Percentiles rank a stretch among this genome's conserved stretches.
Conservation (phyloP, 768 basidiomycete genomes). For the Heimioporus sp. region DNA sequence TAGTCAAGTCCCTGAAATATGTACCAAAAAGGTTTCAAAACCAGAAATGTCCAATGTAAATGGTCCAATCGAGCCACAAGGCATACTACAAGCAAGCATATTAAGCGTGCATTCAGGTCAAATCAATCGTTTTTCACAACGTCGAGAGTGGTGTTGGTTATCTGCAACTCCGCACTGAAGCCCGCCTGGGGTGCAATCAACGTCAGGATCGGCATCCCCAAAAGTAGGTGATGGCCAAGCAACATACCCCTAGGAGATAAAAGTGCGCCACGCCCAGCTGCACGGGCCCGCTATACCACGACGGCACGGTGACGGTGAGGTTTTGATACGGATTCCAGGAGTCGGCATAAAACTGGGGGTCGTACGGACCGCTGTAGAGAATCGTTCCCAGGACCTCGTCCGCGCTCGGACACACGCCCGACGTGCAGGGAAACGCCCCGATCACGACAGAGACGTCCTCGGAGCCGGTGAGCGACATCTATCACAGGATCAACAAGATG, state of each 20-base stretch:
- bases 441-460: constrained; percentile 9
- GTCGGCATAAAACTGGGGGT: neutral
- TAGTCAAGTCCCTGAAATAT: no score
- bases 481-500: neutral
- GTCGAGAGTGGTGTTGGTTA: neutral
- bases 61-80: no score
- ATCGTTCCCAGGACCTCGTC: neutral
- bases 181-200: neutral
- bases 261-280: constrained; percentile 6
- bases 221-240: neutral
- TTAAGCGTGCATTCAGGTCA: no score
- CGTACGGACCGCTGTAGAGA: constrained; percentile 11
- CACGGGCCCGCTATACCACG: neutral
- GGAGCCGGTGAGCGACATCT: constrained; percentile 1
- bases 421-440: neutral
- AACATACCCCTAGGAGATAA: constrained; percentile 6
- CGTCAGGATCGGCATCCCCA: no score
- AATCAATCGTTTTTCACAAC: neutral
- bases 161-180: neutral
- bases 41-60: no score
- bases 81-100: no score
- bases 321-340: constrained; percentile 1
- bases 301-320: constrained; percentile 7
- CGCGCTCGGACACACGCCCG: neutral
- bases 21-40: no score